Evolutionary conservation across 2,329 filamentous ascomycete genomes (phyloP), one percentile per base, ranked within the genome.

Genomic region (Arthrobotrys sphaeroides): DNA sequence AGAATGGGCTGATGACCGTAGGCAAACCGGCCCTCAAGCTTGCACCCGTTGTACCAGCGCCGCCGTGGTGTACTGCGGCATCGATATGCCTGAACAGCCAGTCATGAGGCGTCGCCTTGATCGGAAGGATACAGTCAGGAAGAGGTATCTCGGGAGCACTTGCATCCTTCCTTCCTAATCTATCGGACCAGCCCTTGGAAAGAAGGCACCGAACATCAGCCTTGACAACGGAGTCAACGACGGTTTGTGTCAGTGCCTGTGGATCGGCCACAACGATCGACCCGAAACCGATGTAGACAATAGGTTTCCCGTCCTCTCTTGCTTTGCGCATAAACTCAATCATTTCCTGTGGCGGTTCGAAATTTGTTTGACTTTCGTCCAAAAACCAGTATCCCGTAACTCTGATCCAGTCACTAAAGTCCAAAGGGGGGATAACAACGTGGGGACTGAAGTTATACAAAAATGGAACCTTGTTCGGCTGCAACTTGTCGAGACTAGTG

Each of bases 341-440:
- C 4, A 99, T 87, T 55, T 94, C 93, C 26, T 86, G 82, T 0
- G 94, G 91, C 0, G 95, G 93, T 49, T 87, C 86, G 86, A 90
- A 98, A 9, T 68, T 45, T 24, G 85, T 84, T 70, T 85, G 83
- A 2, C 84, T 85, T 82, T 97, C 94, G 78, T 97, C 91, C 55
- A 99, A 84, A 83, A 99, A 98, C 95, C 95, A 99, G 83, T 99
- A 98, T 0, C 95, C 95, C 0, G 95, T 98, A 5, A 98, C 92
- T 45, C 93, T 89, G 81, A 99, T 95, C 95, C 95, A 99, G 82
- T 98, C 95, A 43, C 92, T 94, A 83, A 94, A 99, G 83, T 99
- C 95, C 1, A 97, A 85, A 13, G 95, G 95, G 26, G 94, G 94
- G 1, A 92, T 89, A n/a, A 99, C 95, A 10, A 99, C 95, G 9